Evolutionary conservation across 768 basidiomycete genomes (phyloP).

Genomic region (Infundibulicybe gibba): DNA sequence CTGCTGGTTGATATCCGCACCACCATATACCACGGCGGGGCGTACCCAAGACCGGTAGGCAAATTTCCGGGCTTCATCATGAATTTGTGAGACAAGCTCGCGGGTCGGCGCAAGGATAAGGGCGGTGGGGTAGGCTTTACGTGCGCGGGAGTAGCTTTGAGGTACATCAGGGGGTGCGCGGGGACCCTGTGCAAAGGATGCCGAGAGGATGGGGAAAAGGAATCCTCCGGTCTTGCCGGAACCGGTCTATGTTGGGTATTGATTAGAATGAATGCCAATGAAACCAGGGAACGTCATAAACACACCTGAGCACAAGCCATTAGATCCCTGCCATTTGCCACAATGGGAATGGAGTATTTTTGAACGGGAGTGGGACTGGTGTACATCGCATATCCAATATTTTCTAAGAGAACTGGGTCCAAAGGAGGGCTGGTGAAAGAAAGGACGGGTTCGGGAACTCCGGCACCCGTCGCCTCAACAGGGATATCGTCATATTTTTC

Average conservation of each 20-base stretch:
- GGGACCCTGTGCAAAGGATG: constrained; percentile 85
- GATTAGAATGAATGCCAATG: constrained; percentile 8
- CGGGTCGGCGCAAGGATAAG: constrained; percentile 97
- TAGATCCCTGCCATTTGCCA: constrained; percentile 82
- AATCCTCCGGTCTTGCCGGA: constrained; percentile 99
- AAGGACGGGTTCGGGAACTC: constrained; percentile 92
- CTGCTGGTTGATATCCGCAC: constrained; percentile 96
- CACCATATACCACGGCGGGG: constrained; percentile 98
- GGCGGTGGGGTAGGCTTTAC: constrained; percentile 96
- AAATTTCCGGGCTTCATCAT: constrained; percentile 98
- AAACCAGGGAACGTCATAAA: constrained; percentile 1
- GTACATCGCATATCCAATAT: constrained; percentile 92
- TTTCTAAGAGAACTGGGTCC: constrained; percentile 91
- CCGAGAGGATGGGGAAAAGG: constrained; percentile 97
- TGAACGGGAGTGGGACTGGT: constrained; percentile 96
- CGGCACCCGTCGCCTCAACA: constrained; percentile 95
- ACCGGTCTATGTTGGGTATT: constrained; percentile 69
- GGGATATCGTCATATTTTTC: constrained; percentile 99
- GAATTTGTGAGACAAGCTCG: constrained; percentile 99
- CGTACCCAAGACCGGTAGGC: constrained; percentile 99
- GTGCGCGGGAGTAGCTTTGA: constrained; percentile 56
- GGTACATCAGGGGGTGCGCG: constrained; percentile 58
- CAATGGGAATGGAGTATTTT: constrained; percentile 99
- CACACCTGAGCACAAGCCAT: constrained; percentile 93
- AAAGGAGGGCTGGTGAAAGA: constrained; percentile 87